Evolutionary conservation across 2,329 filamentous ascomycete species (phyloP).

Genomic region (Coniella vitis): DNA sequence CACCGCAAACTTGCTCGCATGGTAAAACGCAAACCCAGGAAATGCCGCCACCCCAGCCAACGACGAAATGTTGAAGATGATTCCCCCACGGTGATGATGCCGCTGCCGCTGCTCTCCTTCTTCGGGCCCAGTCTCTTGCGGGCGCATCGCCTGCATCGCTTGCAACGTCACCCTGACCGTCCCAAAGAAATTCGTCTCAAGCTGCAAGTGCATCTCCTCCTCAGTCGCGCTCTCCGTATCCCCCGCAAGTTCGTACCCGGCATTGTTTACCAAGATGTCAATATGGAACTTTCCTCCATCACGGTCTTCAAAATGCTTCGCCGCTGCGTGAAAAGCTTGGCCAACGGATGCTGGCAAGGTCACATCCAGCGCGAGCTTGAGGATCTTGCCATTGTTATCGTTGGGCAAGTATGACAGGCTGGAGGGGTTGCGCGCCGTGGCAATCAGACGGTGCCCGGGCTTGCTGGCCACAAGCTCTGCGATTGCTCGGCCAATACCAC

Average conservation of each 20-base stretch:
- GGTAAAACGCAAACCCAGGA: constrained; percentile 20
- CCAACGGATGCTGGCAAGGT: constrained; percentile 32
- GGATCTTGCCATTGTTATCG: constrained; percentile 25
- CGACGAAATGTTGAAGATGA: constrained; percentile 21
- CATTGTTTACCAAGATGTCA: constrained; percentile 29
- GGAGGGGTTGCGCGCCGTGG: constrained; percentile 38
- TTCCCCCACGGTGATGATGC: constrained; percentile 20
- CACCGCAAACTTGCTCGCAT: constrained; percentile 21
- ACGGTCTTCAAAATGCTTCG: constrained; percentile 25
- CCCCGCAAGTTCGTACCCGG: constrained; percentile 36
- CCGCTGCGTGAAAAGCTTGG: constrained; percentile 27
- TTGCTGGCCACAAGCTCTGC: constrained; percentile 31
- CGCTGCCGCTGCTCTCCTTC: no score
- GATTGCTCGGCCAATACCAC: constrained; percentile 37
- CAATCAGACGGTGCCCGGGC: constrained; percentile 34
- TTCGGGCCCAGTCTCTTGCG: no score
- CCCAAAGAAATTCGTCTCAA: constrained; percentile 27
- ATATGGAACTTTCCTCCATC: constrained; percentile 16
- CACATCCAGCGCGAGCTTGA: constrained; percentile 42
- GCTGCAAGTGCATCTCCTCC: constrained; percentile 18
- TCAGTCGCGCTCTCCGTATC: constrained; percentile 22
- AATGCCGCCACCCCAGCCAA: constrained; percentile 17
- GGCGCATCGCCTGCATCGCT: constrained; percentile 20
- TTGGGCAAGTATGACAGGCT: constrained; percentile 34
- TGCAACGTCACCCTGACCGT: constrained; percentile 19